Base-by-base conservation (phyloP, 192 early-diverging fungal genomes). In the Coemansia sp. region DNA sequence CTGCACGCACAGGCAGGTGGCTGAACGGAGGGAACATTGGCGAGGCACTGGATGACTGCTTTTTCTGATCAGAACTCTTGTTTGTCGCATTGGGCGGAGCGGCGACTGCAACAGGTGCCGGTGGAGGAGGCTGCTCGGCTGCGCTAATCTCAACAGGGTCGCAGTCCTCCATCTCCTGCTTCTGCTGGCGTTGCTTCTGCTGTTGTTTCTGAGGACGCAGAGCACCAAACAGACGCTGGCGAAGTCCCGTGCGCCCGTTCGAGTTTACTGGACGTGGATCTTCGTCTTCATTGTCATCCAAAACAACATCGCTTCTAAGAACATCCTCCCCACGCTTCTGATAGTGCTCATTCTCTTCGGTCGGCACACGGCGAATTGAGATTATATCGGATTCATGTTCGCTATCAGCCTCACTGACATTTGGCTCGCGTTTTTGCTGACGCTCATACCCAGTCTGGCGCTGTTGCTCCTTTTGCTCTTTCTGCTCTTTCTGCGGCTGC, bases 1-100 rank as follows among this genome's bases (percentile, higher is more conserved):
- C 67, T 11, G 70, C 34, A 0, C 77, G 62, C 17, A 30, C 39
- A 2, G 77, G 77, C 71, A 80, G 24, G 24, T 80, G 77, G 53
- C 77, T 80, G 67, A 80, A 80, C 6, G 77, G 77, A 62, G 77
- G 67, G 41, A 80, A 80, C 77, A 80, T 80, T 0, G 65, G 66
- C 49, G 58, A 47, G 14, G 45, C n/a, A 15, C 30, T 47, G 40
- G 53, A 24, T 15, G 55, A 57, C 43, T 46, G 43, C 9, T 43
- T 27, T 43, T 8, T 21, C 8, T 46, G 15, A 2, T 9, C n/a
- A 15, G 9, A 3, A n/a, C 39, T 9, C 40, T 37, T 1, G 17
- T 34, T 37, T 1, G 52, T 6, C 1, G 34, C 10, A 6, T 11
- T 12, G 22, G 15, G 24, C 10, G 22, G 11, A 11, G 48, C 48